Base-by-base conservation (phyloP, 1,284 basidiomycete genomes). In the Apiotrichum porosum region DNA sequence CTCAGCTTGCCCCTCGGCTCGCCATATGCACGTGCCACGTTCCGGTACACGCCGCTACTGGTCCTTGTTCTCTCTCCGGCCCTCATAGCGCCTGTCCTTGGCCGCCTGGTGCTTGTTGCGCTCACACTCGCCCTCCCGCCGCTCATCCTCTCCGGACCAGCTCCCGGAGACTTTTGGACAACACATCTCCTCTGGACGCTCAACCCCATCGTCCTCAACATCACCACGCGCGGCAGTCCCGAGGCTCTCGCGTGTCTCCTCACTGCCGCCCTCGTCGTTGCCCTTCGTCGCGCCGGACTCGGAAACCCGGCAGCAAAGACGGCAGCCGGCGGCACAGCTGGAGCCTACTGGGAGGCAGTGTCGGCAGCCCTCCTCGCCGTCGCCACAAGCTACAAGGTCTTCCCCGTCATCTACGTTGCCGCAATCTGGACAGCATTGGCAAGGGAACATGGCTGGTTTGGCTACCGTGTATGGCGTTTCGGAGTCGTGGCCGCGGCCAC, bases 211-310 rank as follows among this genome's bases (percentile, higher is more conserved):
- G 87, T 94, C 1, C 88, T 95, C 63, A 88, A 91, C 57, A 97
- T 99, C 60, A 93, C 92, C 0, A 98, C 94, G 0, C 83, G 94
- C 9, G 95, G 94, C 2, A 95, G 90, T 3, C 91, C 93, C 15
- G 95, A 99, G 73, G 84, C 89, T 0, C 76, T 95, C 2, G 81
- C 97, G 3, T 84, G 86, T 17, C 76, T 88, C 2, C 42, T 55
- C 6, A 52, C 53, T 1, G 47, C 47, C 5, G 34, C 15, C 15
- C 77, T 93, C 48, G 85, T 97, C 33, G 79, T 97, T 23, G 73
- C 80, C 26, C 84, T 85, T 0, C 73, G 95, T n/a, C 80, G 51
- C 5, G 51, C 38, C 79, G 49, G 53, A 0, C 19, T 51, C 13
- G 49, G 44, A 19, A 24, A 79, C 46, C 52, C 26, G 26, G 8